These are phyloP conservation scores for Microthlaspi erraticum DNA, from an alignment of 345 rosid genomes.

Conservation along the genomic window DNA sequence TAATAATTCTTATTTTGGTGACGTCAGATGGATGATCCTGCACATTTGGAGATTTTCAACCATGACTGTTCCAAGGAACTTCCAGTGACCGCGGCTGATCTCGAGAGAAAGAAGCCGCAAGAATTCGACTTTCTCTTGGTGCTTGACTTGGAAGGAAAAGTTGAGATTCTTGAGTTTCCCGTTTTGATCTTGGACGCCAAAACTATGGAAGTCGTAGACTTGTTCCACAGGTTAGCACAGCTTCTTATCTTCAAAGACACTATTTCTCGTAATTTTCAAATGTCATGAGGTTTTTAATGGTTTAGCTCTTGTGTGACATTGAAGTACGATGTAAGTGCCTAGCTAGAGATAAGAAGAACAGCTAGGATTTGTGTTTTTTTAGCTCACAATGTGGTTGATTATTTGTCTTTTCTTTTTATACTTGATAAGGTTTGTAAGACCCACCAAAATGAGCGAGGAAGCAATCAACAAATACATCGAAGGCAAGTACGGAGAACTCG, in stretches of 20 bases:
- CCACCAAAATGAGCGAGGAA: slow-evolving; percentile 74
- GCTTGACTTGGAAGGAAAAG: slow-evolving; percentile 92
- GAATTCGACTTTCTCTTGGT: slow-evolving; percentile 75
- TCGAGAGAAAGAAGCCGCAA: slow-evolving; percentile 54
- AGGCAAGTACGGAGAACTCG: slow-evolving; percentile 88
- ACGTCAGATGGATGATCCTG: slow-evolving; percentile 71
- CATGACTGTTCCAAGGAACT: slow-evolving; percentile 71
- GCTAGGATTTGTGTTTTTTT: background rate
- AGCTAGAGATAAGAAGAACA: background rate
- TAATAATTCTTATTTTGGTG: slow-evolving; percentile 15
- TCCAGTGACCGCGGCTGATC: slow-evolving; percentile 53
- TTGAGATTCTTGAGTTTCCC: slow-evolving; percentile 92
- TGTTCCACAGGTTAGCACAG: slow-evolving; percentile 80
- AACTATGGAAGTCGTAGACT: slow-evolving; percentile 66
- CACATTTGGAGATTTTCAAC: slow-evolving; percentile 72
- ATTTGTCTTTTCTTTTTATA: background rate
- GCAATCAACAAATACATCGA: slow-evolving; percentile 71
- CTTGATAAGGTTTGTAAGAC: slow-evolving; percentile 76
- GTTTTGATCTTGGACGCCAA: slow-evolving; percentile 75
- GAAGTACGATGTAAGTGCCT: background rate
- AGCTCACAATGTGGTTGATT: slow-evolving; percentile 22
- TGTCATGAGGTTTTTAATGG: slow-evolving; percentile 7
- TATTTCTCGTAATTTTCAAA: background rate
- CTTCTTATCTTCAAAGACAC: background rate
- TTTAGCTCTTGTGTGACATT: background rate